Base-by-base conservation (phyloP, 495 filamentous ascomycete species). In the Amniculicola lignicola region DNA sequence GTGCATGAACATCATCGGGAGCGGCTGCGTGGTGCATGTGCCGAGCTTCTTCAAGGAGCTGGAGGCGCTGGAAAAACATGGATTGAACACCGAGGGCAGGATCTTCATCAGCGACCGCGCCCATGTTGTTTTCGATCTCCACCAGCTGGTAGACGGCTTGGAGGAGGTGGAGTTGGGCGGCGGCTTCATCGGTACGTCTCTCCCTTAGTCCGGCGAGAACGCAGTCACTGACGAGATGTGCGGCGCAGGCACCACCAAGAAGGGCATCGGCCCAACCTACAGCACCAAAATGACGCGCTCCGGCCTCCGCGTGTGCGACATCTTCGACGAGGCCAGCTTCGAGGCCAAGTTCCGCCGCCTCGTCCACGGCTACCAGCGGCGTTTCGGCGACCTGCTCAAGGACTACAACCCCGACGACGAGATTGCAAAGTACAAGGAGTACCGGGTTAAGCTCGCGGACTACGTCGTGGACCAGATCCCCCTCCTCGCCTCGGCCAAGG, bases 1-100 rank as follows among this genome's bases (percentile, higher is more conserved):
- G 48, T 88, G 82, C 70, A 75, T 84, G 59, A 96, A 93, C 75
- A 74, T 96, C 41, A 88, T 96, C 69, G 90, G 90, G 45, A 85
- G 86, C 52, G 89, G 89, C 48, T 85, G 85, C 43, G 90, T 95
- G 49, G 80, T 95, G 51, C 87, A 96, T 75, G 77, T 94, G 40
- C 87, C 87, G 43, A 79, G 78, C 39, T 93, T 96, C 79, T 94
- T 95, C 80, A 83, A 85, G 68, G 91, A 96, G 72, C 77, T 95
- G 51, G 77, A 78, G 43, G 57, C 57, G n/a, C 52, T 65, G 46
- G 57, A 65, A 25, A 45, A 47, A 31, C 47, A 61, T 19, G 90
- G 90, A 15, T 70, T 95, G 43, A 67, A 77, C 16, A 76, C 79
- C 55, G 79, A 79, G 22, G 77, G 79, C 59, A 80, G 90, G 60